Conservation (phyloP, 495 filamentous ascomycete species). For the Penicillium nucicola region DNA sequence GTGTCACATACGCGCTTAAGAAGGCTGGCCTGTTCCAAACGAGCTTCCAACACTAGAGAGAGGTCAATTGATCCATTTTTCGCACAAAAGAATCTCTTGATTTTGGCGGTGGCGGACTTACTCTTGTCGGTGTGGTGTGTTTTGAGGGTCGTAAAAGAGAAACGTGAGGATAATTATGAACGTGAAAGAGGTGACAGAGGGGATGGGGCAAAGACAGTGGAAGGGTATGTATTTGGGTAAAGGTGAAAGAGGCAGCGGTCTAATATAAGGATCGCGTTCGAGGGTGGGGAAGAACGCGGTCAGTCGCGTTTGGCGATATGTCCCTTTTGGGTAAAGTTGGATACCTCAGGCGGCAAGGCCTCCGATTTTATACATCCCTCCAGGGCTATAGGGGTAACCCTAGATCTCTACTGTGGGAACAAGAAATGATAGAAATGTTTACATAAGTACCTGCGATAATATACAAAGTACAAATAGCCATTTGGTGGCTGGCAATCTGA, state of each 20-base stretch:
- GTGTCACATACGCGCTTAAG: constrained; percentile 79
- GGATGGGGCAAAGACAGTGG: background rate
- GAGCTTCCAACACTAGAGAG: constrained; percentile 87
- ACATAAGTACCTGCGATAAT: background rate
- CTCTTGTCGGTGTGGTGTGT: constrained; percentile 28
- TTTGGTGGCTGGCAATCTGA: background rate
- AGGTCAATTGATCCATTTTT: constrained; percentile 13
- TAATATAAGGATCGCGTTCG: constrained; percentile 34
- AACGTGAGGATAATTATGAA: background rate
- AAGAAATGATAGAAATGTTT: background rate
- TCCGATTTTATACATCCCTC: background rate
- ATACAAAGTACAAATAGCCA: constrained; percentile 18
- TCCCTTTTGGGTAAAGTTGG: constrained; percentile 26
- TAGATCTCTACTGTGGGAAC: background rate
- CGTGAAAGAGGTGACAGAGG: background rate
- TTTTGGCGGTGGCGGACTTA: constrained; percentile 20
- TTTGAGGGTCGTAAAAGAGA: background rate
- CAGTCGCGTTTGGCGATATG: constrained; percentile 39
- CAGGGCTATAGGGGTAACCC: too few species aligned
- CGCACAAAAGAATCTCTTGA: constrained; percentile 10
- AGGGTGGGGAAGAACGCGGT: constrained; percentile 31
- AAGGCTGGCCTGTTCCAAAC: constrained; percentile 87
- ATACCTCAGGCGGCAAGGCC: constrained; percentile 21
- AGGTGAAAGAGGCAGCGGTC: constrained; percentile 20
- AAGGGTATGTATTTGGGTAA: constrained; percentile 15